phyloP scores from a whole-genome alignment of 2,329 filamentous ascomycete genomes.

The Pseudogymnoascus pannorum region DNA sequence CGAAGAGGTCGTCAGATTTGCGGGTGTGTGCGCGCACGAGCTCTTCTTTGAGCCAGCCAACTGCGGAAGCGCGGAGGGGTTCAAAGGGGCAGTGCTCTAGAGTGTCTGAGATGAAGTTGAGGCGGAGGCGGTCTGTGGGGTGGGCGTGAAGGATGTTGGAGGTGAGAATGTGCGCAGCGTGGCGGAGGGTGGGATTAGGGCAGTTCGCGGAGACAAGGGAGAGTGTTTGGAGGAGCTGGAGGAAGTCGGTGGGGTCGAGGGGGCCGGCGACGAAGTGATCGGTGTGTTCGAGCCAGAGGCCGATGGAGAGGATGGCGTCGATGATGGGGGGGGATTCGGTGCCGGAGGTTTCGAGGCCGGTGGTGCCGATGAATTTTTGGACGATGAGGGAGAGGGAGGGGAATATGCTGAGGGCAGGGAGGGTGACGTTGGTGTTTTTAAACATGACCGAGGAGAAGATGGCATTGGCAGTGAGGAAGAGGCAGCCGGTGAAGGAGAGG shows the following conservation, averaged over 20 bases:
- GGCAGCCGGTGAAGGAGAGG: conserved; percentile 50
- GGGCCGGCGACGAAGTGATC: conserved; percentile 35
- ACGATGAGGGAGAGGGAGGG: conserved; percentile 52
- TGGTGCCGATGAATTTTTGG: conserved; percentile 44
- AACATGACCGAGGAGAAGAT: conserved; percentile 57
- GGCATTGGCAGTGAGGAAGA: conserved; percentile 55
- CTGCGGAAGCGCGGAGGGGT: conserved; percentile 53
- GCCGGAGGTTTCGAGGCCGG: conserved; percentile 40
- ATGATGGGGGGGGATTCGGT: conserved; percentile 45
- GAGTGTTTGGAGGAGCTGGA: conserved; percentile 49
- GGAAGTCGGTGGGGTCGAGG: conserved; percentile 38
- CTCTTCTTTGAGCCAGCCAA: conserved; percentile 58
- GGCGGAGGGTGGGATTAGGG: conserved; percentile 32
- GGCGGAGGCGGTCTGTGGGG: conserved; percentile 49
- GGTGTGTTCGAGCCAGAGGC: conserved; percentile 49
- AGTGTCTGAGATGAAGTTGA: conserved; percentile 57
- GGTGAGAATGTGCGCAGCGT: conserved; percentile 30
- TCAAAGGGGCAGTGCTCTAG: conserved; percentile 59
- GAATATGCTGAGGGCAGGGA: conserved; percentile 50
- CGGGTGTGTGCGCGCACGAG: conserved; percentile 36
- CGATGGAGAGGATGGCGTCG: conserved; percentile 53
- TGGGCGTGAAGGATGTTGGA: conserved; percentile 42
- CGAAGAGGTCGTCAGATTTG: conserved; percentile 36
- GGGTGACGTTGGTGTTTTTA: conserved; percentile 42
- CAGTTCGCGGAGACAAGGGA: conserved; percentile 32